Percentiles rank a stretch among this genome's conserved stretches.
Evolutionary conservation across 2,329 filamentous ascomycete genomes (phyloP).

Genomic region (Phialocephala sp.): DNA sequence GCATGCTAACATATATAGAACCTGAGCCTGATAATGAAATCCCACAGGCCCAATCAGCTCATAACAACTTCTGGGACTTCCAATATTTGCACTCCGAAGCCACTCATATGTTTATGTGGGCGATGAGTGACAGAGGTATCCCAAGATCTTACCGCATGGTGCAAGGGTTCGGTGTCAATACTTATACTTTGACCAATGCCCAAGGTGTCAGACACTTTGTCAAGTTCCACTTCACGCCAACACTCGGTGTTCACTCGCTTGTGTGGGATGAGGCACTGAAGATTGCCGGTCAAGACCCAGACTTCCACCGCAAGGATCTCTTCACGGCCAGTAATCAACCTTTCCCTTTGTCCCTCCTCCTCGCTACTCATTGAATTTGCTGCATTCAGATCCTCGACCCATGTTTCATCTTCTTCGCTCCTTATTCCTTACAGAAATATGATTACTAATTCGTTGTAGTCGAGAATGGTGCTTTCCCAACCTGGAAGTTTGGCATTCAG

Average conservation of each 20-base stretch:
- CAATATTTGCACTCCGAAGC: slow-evolving; percentile 70
- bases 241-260: slow-evolving; percentile 72
- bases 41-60: slow-evolving; percentile 72
- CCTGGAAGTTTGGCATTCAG: slow-evolving; percentile 86
- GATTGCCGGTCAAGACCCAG: slow-evolving; percentile 74
- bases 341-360: too few species aligned
- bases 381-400: too few species aligned
- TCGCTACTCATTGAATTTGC: too few species aligned
- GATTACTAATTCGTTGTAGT: too few species aligned
- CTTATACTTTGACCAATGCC: slow-evolving; percentile 71
- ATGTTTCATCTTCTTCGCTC: too few species aligned
- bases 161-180: slow-evolving; percentile 86
- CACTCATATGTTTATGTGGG: slow-evolving; percentile 81
- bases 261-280: slow-evolving; percentile 84
- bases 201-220: slow-evolving; percentile 74
- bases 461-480: slow-evolving; percentile 70
- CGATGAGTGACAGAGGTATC: slow-evolving; percentile 76
- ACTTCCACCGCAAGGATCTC: slow-evolving; percentile 82
- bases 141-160: slow-evolving; percentile 82
- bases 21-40: slow-evolving; percentile 74
- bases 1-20: slow-evolving; percentile 59
- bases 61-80: slow-evolving; percentile 83
- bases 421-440: too few species aligned
- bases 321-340: slow-evolving; percentile 76
- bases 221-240: slow-evolving; percentile 79